A percentile compares a stretch with the other conserved stretches of the same genome.
Conservation (phyloP, 257 asterid species). For the Salvia rosmarinus region DNA sequence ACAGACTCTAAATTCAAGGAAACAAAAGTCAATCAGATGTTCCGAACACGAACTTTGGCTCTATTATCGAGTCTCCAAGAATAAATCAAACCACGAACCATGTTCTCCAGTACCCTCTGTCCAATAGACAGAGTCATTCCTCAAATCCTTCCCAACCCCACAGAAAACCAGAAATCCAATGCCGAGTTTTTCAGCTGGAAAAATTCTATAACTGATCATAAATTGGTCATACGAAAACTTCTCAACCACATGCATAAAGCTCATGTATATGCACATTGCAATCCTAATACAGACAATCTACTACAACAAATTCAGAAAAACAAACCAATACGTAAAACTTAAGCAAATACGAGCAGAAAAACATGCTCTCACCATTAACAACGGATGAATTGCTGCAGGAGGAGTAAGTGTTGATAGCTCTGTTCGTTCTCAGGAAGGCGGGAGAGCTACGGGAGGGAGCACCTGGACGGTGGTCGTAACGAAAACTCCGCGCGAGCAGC, state of each 20-base stretch:
- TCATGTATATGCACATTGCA: conserved; percentile 1
- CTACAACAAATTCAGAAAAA: neutral
- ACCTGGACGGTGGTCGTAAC: conserved; percentile 24
- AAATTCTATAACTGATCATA: neutral
- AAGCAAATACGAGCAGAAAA: neutral
- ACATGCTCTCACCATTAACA: conserved; percentile 35
- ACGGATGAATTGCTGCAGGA: conserved; percentile 36
- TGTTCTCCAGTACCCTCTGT: neutral
- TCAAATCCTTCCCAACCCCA: neutral
- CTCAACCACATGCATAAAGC: neutral
- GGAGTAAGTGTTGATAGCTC: conserved; percentile 27
- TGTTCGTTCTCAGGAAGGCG: conserved; percentile 38
- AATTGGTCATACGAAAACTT: neutral
- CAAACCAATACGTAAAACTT: neutral
- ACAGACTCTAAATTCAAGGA: no score
- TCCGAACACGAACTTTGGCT: neutral
- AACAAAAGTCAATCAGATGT: neutral
- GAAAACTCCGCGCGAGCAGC: conserved; percentile 36
- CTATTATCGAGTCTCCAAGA: neutral
- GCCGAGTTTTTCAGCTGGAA: neutral
- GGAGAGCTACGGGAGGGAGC: conserved; percentile 26
- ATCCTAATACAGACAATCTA: neutral
- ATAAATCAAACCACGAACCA: neutral
- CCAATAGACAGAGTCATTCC: neutral
- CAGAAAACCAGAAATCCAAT: neutral